Percentiles rank a stretch among this genome's conserved stretches.
Conservation (phyloP, 768 basidiomycete genomes). For the Kwoniella pini region DNA sequence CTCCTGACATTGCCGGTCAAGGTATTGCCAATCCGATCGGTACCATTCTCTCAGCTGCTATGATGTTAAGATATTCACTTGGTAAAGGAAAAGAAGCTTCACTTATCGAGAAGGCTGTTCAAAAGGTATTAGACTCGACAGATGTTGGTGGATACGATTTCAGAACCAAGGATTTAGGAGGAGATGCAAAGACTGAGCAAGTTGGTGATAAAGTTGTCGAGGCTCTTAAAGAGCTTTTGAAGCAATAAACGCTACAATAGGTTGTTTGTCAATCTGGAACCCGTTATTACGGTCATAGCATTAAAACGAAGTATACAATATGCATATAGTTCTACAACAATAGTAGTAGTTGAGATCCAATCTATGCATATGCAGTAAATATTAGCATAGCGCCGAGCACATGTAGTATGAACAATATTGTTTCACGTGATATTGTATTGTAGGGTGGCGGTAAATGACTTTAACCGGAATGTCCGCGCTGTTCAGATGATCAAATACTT, state of each 20-base stretch:
- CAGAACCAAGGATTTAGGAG: slow-evolving; percentile 85
- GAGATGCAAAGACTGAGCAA: slow-evolving; percentile 70
- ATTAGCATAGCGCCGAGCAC: too few relatives aligned
- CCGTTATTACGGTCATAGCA: too few relatives aligned
- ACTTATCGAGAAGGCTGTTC: slow-evolving; percentile 85
- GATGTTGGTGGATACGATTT: slow-evolving; percentile 71
- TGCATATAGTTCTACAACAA: too few relatives aligned
- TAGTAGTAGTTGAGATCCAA: too few relatives aligned
- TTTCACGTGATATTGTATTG: background rate
- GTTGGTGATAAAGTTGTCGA: slow-evolving; percentile 82
- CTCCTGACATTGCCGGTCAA: slow-evolving; percentile 91
- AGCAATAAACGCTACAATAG: slow-evolving; percentile 20
- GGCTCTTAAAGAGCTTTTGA: slow-evolving; percentile 64
- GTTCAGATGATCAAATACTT: too few relatives aligned
- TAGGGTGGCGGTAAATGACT: background rate
- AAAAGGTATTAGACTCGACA: slow-evolving; percentile 76
- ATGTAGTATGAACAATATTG: too few relatives aligned
- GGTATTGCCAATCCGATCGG: slow-evolving; percentile 94
- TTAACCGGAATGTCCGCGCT: slow-evolving; percentile 7
- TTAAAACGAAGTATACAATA: too few relatives aligned
- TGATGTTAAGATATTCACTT: slow-evolving; percentile 92
- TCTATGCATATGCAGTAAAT: too few relatives aligned
- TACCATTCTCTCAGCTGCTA: slow-evolving; percentile 88
- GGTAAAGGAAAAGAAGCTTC: slow-evolving; percentile 80
- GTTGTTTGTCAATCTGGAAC: too few relatives aligned